Percentiles rank a stretch among this genome's conserved stretches.
Evolutionary conservation across 345 rosid species (phyloP).

Genomic region (Pelargonium nanum): DNA sequence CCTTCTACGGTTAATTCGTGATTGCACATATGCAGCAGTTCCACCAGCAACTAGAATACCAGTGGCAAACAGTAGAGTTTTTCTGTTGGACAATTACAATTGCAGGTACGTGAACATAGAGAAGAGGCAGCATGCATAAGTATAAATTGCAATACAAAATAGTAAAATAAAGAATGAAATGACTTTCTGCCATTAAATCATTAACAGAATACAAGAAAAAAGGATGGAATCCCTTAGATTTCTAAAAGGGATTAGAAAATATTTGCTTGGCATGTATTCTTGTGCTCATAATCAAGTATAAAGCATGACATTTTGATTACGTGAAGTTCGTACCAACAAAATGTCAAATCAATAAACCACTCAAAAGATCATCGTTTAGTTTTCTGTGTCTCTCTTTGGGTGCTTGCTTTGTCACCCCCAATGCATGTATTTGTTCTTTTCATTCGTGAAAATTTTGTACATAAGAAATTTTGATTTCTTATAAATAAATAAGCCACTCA

Average conservation of each 20-base stretch:
- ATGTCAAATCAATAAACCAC: too few species aligned
- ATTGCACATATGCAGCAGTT: constrained; percentile 61
- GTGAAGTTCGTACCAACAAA: too few species aligned
- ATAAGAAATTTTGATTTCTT: too few species aligned
- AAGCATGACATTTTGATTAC: not conserved
- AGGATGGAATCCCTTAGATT: too few species aligned
- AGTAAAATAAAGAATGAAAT: not conserved
- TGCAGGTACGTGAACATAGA: not conserved
- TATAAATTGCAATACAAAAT: not conserved
- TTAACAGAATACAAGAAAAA: too few species aligned
- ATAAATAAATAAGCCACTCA: not conserved
- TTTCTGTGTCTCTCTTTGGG: too few species aligned
- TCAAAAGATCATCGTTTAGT: too few species aligned
- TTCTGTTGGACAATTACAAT: constrained; percentile 35
- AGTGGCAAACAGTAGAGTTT: constrained; percentile 61
- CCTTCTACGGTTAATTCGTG: constrained; percentile 32
- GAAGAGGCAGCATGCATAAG: not conserved
- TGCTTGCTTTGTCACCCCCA: too few species aligned
- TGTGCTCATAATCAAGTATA: not conserved
- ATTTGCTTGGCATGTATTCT: not conserved
- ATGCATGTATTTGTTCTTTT: too few species aligned
- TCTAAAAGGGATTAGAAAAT: too few species aligned
- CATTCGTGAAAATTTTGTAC: too few species aligned
- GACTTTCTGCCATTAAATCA: not conserved
- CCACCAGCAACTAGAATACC: constrained; percentile 84